Base-by-base conservation (phyloP, 2,329 filamentous ascomycete genomes). In the Hypoxylon sp. region DNA sequence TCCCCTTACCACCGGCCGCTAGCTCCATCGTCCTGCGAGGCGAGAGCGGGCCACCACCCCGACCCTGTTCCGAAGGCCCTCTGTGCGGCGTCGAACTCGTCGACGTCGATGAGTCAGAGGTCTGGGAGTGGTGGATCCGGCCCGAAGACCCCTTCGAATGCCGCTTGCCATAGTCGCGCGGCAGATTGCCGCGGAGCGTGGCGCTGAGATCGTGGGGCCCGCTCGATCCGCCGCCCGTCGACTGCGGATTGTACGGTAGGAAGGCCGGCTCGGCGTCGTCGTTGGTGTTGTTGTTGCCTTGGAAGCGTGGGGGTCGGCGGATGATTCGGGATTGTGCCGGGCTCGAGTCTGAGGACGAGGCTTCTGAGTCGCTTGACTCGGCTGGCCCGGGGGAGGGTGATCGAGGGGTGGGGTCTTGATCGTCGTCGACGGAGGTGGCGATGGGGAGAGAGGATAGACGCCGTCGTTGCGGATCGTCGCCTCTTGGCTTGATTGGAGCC, bases 101-200 rank as follows among this genome's bases (percentile, higher is more conserved):
- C 2, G 90, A 90, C 0, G 83, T 81, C 1, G 90, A 90, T 0
- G 90, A 92, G 72, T 91, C 88, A 0, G 87, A 89, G 1, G 86
- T 89, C 62, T 87, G 85, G 0, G 86, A 87, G 41, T 82, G 80
- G 49, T 83, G 80, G 2, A 79, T 75, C 5, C 76, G 75, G 2
- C 80, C 79, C 17, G 72, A 55, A 45, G 52, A 32, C 30, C 79
- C 81, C 50, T 76, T 78, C 0, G 75, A 61, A 34, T 73, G 72
- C 19, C 77, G 74, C 43, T 80, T 80, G 0, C 75, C 75, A 14
- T 75, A 69, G 21, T 79, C 76, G 21, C 78, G 79, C 7, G 78
- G 76, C 2, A 78, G 76, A 51, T 86, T 82, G 17, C 82, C 86
- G 38, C 82, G 81, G 25, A 89, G 76, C 0, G 86, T 89, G 19